phyloP scores from a whole-genome alignment of 73 alveolate species.

The Paramecium tetraurelia region DNA sequence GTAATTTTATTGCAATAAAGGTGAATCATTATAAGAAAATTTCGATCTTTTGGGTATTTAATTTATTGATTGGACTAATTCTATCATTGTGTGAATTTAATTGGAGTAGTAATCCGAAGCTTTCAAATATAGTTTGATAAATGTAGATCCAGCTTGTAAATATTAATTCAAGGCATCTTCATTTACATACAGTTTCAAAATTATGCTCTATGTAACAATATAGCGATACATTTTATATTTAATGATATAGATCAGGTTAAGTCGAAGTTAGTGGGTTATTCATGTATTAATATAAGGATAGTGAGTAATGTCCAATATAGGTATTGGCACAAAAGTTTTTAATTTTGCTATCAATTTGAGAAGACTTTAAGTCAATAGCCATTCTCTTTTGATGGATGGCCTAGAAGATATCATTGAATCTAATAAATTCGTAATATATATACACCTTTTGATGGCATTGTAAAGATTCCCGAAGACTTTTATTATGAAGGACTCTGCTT shows the following conservation, averaged over 20 bases:
- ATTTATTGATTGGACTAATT: background rate
- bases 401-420: background rate
- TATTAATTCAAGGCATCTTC: background rate
- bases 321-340: background rate
- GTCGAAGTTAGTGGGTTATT: background rate
- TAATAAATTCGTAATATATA: background rate
- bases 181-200: background rate
- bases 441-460: background rate
- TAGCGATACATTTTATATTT: background rate
- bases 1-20: background rate
- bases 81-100: background rate
- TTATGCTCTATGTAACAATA: background rate
- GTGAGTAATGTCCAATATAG: background rate
- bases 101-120: background rate
- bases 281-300: background rate
- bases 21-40: background rate
- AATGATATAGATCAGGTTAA: background rate
- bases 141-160: background rate
- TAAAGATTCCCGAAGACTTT: background rate
- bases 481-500: background rate
- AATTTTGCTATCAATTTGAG: background rate
- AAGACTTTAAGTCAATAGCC: background rate
- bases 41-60: background rate
- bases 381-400: background rate
- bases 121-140: background rate